Base-by-base conservation (phyloP, 2,329 filamentous ascomycete species). In the Fusarium sp. region DNA sequence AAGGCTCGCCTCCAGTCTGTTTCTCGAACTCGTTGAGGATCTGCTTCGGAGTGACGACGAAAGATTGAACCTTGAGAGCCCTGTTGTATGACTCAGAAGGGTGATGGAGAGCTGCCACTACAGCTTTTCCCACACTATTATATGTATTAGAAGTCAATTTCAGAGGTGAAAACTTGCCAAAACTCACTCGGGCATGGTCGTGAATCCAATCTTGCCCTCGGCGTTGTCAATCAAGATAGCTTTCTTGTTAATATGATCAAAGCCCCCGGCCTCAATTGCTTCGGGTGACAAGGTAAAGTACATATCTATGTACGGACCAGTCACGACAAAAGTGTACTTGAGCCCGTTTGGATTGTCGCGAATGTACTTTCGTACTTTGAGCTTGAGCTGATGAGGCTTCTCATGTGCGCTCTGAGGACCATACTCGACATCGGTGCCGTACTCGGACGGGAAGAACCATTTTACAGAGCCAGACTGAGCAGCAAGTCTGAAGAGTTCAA, bases 391-490 rank as follows among this genome's bases (percentile, higher is more conserved):
- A 70, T 92, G 89, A 3, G 89, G 87, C 69, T 82, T 85, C 74
- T 92, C 89, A 8, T 75, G 66, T 3, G 80, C 79, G 12, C 87
- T 90, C 22, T 80, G 71, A 1, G 85, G 78, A 22, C 80, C 78
- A 68, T 89, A 88, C 70, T 88, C 87, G 42, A 87, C 84, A 69
- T 88, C 88, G 2, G 85, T 90, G 53, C 85, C 86, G 69, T 87
- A 91, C 72, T 91, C 88, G 7, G 85, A 88, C 1, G 88, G 88
- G 62, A 89, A 84, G 77, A 91, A 89, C 78, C 85, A 85, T 61
- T 82, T 81, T 29, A 91, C 83, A 24, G 75, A 80, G 3, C 76
- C 72, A 1, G 81, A 81, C 49, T 79, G 74, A 35, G 85, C 83
- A 11, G 88, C 88, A 24, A 88, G 77, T 39, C 77, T 77, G 47